Conservation (phyloP, 257 asterid genomes). For the Cynanchum wilfordii region DNA sequence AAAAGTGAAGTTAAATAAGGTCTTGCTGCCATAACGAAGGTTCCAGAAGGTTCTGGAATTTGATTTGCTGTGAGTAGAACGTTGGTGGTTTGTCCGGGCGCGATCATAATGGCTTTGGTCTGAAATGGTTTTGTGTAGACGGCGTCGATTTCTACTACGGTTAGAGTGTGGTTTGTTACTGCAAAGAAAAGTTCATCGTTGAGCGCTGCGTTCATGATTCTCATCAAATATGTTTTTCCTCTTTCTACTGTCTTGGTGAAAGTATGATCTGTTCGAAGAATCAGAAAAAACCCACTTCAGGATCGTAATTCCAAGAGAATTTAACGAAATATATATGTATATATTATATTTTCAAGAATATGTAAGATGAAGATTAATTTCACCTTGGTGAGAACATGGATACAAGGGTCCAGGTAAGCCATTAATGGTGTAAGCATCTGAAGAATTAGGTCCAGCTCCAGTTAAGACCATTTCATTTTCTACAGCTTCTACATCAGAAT, state of each 20-base stretch:
- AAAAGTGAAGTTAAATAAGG: slow-evolving; percentile 67
- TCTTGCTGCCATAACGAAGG: slow-evolving; percentile 66
- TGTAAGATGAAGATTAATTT: too few relatives aligned
- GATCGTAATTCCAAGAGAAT: too few relatives aligned
- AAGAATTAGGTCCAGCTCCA: slow-evolving; percentile 72
- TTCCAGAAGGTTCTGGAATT: slow-evolving; percentile 19
- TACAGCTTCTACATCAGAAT: slow-evolving; percentile 47
- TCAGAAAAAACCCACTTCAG: too few relatives aligned
- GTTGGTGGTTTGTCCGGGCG: slow-evolving; percentile 81
- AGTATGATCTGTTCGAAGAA: slow-evolving; percentile 39
- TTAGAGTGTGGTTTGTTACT: slow-evolving; percentile 51
- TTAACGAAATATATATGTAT: too few relatives aligned
- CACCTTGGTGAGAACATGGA: slow-evolving; percentile 59
- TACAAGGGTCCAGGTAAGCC: slow-evolving; percentile 83
- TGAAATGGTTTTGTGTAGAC: slow-evolving; percentile 62
- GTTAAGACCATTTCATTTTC: slow-evolving; percentile 50
- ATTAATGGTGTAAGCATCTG: slow-evolving; percentile 86
- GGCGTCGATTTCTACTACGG: slow-evolving; percentile 71
- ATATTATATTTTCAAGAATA: too few relatives aligned
- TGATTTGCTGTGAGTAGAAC: slow-evolving; percentile 61
- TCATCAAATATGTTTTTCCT: slow-evolving; percentile 63
- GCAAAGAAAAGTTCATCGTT: slow-evolving; percentile 77
- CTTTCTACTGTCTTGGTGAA: slow-evolving; percentile 43
- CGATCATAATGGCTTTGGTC: slow-evolving; percentile 55
- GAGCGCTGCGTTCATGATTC: slow-evolving; percentile 75